phyloP scores from a whole-genome alignment of 495 filamentous ascomycete genomes.

The Mytilinidion resinicola region DNA sequence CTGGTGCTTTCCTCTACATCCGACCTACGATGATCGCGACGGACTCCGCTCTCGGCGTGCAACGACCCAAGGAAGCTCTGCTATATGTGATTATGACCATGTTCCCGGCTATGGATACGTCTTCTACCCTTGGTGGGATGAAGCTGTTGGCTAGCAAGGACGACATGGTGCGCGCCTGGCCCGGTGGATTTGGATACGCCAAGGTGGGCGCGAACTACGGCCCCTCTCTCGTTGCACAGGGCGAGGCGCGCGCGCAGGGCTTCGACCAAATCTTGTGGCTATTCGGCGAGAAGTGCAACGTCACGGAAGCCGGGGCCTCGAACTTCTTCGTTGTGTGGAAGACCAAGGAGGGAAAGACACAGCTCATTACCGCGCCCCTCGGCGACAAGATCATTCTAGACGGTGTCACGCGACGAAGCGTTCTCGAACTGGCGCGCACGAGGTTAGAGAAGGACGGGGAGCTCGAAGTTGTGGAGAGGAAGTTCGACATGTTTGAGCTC shows the following conservation, averaged over 20 bases:
- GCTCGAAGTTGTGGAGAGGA: constrained; percentile 68
- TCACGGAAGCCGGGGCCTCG: constrained; percentile 86
- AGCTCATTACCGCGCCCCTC: constrained; percentile 78
- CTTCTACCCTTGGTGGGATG: constrained; percentile 44
- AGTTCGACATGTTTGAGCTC: constrained; percentile 75
- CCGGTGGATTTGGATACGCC: constrained; percentile 82
- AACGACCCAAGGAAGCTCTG: constrained; percentile 72
- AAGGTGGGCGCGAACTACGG: constrained; percentile 94
- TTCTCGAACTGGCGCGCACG: constrained; percentile 65
- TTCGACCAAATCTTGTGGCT: constrained; percentile 92
- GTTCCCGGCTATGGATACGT: constrained; percentile 51
- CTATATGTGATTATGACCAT: constrained; percentile 73
- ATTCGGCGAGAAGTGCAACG: constrained; percentile 63
- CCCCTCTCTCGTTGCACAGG: constrained; percentile 67
- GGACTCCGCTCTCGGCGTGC: constrained; percentile 70
- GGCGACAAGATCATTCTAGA: constrained; percentile 77
- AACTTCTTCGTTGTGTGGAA: constrained; percentile 90
- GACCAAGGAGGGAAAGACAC: constrained; percentile 53
- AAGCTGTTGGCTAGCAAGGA: constrained; percentile 70
- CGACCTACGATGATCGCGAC: constrained; percentile 82
- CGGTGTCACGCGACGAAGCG: constrained; percentile 72
- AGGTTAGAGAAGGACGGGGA: constrained; percentile 42
- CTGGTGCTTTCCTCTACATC: constrained; percentile 67
- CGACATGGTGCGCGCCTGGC: constrained; percentile 83
- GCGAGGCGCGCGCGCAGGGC: constrained; percentile 61